Evolutionary conservation across 305 asterid genomes (phyloP).

Genomic region (Fraxinus floribunda): DNA sequence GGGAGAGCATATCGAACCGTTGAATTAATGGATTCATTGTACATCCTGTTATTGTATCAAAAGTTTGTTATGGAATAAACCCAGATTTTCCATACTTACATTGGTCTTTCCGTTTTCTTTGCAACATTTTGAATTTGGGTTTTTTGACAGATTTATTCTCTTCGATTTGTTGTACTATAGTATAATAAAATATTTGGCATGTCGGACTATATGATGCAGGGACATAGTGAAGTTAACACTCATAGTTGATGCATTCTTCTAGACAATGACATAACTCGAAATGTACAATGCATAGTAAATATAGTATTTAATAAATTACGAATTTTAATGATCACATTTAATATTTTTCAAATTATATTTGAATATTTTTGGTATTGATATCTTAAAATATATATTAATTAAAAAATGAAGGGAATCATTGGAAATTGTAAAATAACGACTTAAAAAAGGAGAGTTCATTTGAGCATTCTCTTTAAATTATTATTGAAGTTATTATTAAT

Average conservation of each 20-base stretch:
- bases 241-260: too few relatives aligned
- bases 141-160: background rate
- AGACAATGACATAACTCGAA: too few relatives aligned
- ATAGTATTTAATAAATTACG: background rate
- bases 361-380: too few relatives aligned
- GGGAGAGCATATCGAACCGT: background rate
- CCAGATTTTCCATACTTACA: background rate
- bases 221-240: too few relatives aligned
- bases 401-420: too few relatives aligned
- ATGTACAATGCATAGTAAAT: too few relatives aligned
- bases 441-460: background rate
- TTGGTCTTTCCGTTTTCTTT: background rate
- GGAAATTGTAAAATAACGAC: background rate
- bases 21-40: background rate
- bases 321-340: too few relatives aligned
- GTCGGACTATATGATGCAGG: background rate
- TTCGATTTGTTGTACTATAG: background rate
- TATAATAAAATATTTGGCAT: background rate
- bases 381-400: too few relatives aligned
- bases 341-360: too few relatives aligned
- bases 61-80: conserved; percentile 1
- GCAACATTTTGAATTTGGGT: background rate
- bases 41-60: background rate
- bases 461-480: too few relatives aligned
- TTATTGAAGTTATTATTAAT: too few relatives aligned